Base-by-base conservation (phyloP, 345 rosid species). In the Corchorus olitorius region DNA sequence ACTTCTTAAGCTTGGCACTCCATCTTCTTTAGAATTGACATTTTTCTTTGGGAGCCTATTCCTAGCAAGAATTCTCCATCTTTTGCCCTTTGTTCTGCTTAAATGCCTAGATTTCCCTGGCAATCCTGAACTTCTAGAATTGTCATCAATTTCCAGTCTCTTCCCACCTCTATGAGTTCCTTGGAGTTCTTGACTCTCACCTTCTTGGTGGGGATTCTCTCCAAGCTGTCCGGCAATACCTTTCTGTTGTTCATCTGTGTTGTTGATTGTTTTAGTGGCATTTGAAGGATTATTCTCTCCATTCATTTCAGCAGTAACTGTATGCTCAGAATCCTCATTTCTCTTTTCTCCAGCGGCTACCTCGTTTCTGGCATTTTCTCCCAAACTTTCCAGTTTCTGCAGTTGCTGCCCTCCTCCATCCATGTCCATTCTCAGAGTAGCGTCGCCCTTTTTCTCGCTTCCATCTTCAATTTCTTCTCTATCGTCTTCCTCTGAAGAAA, bases 31-130 rank as follows among this genome's bases (percentile, higher is more conserved):
- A 48, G 75, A 66, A 71, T 58, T 78, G 33, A 70, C 74, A 5
- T 34, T 76, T 58, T 60, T 78, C 77, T 71, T 82, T 27, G 70
- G 33, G 80, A 65, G 65, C 81, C 86, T 82, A 48, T 78, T 84
- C 65, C 78, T 80, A 3, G 88, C 74, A 19, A 73, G 67, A 15
- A 43, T 54, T 72, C 78, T 80, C 88, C 85, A 77, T 78, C 73
- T 78, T 81, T 75, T 83, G 43, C 81, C 82, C 75, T 74, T 81
- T 13, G 75, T 69, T 64, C 72, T 73, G 39, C 84, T 71, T 52
- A 52, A 56, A 41, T 27, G 65, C 3, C 56, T 78, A 72, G 68
- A 62, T 75, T 52, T 75, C 48, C 71, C 63, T 41, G 48, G 50
- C 72, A 43, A 52, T 70, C 70, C 76, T 17, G 61, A 41, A 65